Conservation (phyloP, 176 grass and related monocot species). For the Miscanthus lutarioriparius region DNA sequence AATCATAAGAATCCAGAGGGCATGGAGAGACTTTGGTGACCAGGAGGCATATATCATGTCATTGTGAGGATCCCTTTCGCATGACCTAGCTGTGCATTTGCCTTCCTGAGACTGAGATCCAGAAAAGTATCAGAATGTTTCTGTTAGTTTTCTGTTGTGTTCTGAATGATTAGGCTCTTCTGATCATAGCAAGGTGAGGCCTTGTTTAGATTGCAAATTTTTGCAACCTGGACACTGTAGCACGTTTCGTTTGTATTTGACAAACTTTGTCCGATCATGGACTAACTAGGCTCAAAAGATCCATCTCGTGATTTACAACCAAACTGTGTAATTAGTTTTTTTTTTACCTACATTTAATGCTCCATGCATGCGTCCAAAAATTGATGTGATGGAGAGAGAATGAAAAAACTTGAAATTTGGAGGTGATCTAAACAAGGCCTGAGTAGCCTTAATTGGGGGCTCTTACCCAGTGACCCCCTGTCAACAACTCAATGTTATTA, state of each 20-base stretch:
- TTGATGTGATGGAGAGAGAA: no score
- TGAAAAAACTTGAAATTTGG: no score
- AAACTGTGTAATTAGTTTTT: no score
- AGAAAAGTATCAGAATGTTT: background rate
- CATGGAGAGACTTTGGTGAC: background rate
- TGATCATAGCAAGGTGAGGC: background rate
- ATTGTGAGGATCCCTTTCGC: background rate
- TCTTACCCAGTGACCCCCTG: background rate
- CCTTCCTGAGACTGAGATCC: background rate
- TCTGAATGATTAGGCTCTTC: background rate
- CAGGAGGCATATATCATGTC: background rate
- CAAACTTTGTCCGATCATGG: no score
- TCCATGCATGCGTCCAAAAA: no score
- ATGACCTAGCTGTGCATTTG: background rate
- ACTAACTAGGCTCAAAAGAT: no score
- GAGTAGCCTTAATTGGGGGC: background rate
- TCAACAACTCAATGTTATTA: background rate
- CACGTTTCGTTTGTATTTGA: no score
- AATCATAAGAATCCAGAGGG: constrained; percentile 6
- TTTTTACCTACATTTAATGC: no score
- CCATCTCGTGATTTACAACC: no score
- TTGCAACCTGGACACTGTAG: no score
- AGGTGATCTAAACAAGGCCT: no score
- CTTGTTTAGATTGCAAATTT: no score
- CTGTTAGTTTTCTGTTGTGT: background rate